These are phyloP conservation scores for Endotrypanum monterogeii DNA, from an alignment of 208 protist genomes.

Conservation along the genomic window DNA sequence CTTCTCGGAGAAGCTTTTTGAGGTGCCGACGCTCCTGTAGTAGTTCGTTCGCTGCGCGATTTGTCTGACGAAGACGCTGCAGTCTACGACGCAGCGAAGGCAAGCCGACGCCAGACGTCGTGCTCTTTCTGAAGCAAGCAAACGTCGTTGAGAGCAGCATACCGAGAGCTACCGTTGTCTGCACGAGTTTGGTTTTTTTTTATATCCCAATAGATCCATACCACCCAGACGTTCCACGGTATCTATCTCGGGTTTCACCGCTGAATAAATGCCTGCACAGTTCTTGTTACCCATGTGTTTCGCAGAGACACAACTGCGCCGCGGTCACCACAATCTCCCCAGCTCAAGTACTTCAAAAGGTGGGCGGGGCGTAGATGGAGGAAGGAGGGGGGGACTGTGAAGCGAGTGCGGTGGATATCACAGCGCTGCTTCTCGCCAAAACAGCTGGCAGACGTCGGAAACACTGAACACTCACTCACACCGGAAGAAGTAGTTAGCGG, in stretches of 20 bases:
- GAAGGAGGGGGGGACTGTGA: background rate
- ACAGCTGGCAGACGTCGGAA: background rate
- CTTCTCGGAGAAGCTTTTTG: constrained; percentile 15
- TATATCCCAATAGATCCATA: background rate
- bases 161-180: background rate
- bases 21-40: constrained; percentile 47
- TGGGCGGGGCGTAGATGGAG: background rate
- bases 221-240: no score
- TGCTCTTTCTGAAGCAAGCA: constrained; percentile 1
- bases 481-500: background rate
- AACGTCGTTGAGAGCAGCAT: constrained; percentile 14
- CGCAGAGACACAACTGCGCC: background rate
- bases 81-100: constrained; percentile 34
- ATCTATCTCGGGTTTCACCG: no score
- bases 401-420: background rate
- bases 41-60: constrained; percentile 20
- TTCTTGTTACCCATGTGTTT: no score
- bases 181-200: background rate
- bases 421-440: background rate
- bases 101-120: background rate
- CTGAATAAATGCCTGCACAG: no score
- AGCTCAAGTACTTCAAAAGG: background rate
- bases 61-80: constrained; percentile 23
- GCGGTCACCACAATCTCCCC: background rate
- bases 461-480: background rate